Base-by-base conservation (phyloP, 768 basidiomycete species). In the Gloeostereum incarnatum region DNA sequence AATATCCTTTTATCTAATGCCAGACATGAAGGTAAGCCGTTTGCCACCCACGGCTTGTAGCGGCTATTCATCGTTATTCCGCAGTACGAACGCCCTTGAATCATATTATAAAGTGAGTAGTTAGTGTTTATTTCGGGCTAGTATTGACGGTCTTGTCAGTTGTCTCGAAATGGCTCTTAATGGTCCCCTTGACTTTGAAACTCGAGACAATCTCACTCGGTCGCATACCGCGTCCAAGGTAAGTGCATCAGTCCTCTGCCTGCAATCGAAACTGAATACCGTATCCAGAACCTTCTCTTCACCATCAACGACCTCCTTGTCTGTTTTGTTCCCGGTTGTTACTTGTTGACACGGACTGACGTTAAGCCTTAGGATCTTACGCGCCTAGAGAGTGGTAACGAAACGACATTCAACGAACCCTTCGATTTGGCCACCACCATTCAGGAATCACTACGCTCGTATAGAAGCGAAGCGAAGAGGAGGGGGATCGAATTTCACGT, bases 281-380 rank as follows among this genome's bases (percentile, higher is more conserved):
- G 9, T 39, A 22, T 35, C 17, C 49, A 77, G 78, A 76, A 76
- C 41, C 59, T 89, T 16, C 58, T 89, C 3, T 88, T 86, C 60
- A 84, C 85, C 3, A 86, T 89, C 56, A 88, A 88, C 52, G 85
- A 89, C 56, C 61, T 89, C 7, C 63, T 89, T n/a, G n/a, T n/a
- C n/a, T n/a, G n/a, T n/a, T n/a, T n/a, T n/a, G n/a, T n/a, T n/a
- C n/a, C n/a, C n/a, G n/a, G n/a, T n/a, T n/a, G n/a, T n/a, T n/a
- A n/a, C n/a, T n/a, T n/a, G n/a, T n/a, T n/a, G n/a, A n/a, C n/a
- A n/a, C n/a, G n/a, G n/a, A n/a, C n/a, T n/a, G n/a, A n/a, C n/a
- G n/a, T n/a, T n/a, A n/a, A n/a, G n/a, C n/a, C n/a, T n/a, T n/a
- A n/a, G 72, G 86, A 88, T 56, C 66, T 89, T 8, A 88, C 87